phyloP scores from a whole-genome alignment of 192 early-diverging fungal genomes.

The Rhizophagus clarus region DNA sequence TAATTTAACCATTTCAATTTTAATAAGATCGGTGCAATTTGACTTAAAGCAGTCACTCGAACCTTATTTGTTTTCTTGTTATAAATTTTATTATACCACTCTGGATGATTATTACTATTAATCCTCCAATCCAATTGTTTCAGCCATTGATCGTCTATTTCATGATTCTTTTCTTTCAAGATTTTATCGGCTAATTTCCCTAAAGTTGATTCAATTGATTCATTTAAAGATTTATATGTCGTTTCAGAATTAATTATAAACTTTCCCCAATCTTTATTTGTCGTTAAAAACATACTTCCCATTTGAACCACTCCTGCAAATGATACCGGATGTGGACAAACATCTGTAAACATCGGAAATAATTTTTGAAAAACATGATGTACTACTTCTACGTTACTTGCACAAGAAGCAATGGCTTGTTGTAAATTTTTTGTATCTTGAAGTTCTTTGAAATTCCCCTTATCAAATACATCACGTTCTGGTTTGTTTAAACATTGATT shows the following conservation, averaged over 20 bases:
- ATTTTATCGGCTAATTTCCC: conserved; percentile 47
- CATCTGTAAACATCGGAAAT: conserved; percentile 63
- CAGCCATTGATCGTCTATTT: conserved; percentile 74
- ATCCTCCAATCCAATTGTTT: conserved; percentile 75
- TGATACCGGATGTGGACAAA: conserved; percentile 92
- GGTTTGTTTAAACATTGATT: conserved; percentile 58
- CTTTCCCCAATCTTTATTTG: conserved; percentile 75
- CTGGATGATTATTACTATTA: conserved; percentile 52
- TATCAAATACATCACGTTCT: conserved; percentile 55
- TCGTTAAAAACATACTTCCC: conserved; percentile 83
- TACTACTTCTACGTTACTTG: conserved; percentile 73
- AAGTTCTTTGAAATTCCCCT: conserved; percentile 56
- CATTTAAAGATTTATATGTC: conserved; percentile 53
- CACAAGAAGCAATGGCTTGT: conserved; percentile 73
- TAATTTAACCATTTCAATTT: conserved; percentile 80
- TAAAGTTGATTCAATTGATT: conserved; percentile 51
- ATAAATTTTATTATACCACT: conserved; percentile 88
- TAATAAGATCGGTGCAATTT: conserved; percentile 83
- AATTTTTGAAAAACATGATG: conserved; percentile 64
- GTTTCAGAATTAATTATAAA: conserved; percentile 65
- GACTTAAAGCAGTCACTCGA: conserved; percentile 71
- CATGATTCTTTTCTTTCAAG: conserved; percentile 41
- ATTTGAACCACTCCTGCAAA: conserved; percentile 91
- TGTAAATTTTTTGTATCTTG: conserved; percentile 53
- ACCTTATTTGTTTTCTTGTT: conserved; percentile 56